Evolutionary conservation across 129 eudicot species (phyloP).

Genomic region (Gnaphalium uliginosum): DNA sequence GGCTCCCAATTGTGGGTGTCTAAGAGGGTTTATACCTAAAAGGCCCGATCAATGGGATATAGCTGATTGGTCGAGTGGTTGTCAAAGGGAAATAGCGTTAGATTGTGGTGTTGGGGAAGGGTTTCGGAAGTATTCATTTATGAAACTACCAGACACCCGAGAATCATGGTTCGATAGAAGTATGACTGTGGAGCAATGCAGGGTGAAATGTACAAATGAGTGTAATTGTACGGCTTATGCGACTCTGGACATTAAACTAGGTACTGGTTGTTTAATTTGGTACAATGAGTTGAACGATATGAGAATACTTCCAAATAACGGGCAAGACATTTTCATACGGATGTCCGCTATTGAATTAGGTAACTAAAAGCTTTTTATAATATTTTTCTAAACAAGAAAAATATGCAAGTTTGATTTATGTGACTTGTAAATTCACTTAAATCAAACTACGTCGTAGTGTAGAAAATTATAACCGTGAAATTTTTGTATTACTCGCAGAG

Average conservation of each 20-base stretch:
- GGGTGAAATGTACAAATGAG: slow-evolving; percentile 37
- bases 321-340: slow-evolving; percentile 33
- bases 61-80: slow-evolving; percentile 50
- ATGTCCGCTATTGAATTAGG: slow-evolving; percentile 29
- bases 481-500: no score
- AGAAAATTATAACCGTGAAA: no score
- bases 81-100: slow-evolving; percentile 33
- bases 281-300: slow-evolving; percentile 32
- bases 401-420: no score
- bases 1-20: slow-evolving; percentile 40
- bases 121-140: slow-evolving; percentile 26
- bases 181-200: slow-evolving; percentile 38
- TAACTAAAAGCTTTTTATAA: neutral
- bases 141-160: slow-evolving; percentile 46
- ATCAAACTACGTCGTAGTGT: no score
- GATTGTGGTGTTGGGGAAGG: slow-evolving; percentile 40
- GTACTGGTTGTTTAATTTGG: slow-evolving; percentile 39
- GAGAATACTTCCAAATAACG: neutral
- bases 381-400: no score
- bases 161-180: slow-evolving; percentile 15
- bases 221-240: slow-evolving; percentile 55
- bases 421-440: no score
- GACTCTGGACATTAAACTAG: neutral
- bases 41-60: slow-evolving; percentile 32
- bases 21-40: slow-evolving; percentile 39